Evolutionary conservation across 331 rosid species (phyloP), one percentile per base, ranked within the genome.

Genomic region (Quercus phellos): DNA sequence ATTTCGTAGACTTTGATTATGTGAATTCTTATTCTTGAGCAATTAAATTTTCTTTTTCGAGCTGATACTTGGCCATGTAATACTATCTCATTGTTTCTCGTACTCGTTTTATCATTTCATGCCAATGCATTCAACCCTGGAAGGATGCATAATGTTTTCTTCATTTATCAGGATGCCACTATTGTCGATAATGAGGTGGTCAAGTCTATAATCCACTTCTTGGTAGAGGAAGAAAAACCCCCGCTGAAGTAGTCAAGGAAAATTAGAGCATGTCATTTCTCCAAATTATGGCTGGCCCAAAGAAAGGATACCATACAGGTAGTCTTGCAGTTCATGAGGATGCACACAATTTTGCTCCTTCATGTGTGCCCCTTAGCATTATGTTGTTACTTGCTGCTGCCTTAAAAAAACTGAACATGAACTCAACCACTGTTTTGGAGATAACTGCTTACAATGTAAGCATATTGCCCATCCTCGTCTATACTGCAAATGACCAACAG

Each of bases 181-280:
- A 78, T 81, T 77, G 78, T 60, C 43, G 70, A 85, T 72, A 84
- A 89, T 26, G 88, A 82, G 79, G 87, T 89, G 42, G 30, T 89
- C 42, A 82, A 74, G 74, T 89, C 92, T 19, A 86, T 88, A 55
- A 83, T 89, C 61, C 88, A 82, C 75, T 74, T 89, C 82, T 71
- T 89, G 84, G 70, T 86, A 63, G 92, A 88, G 82, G 92, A 88
- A 82, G 88, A 78, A 59, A 88, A 82, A 50, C 83, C 85, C 7
- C 61, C 55, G 26, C 61, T 66, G 26, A 66, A 54, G 61, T 85
- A 71, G 64, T 79, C 30, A 12, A 30, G 29, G 22, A 38, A 13
- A 27, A 51, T 14, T 34, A 68, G 72, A 55, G 74, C 74, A 22
- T 22, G 35, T 14, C 38, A 5, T 50, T 50, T 21, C 38, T 11